Conservation (phyloP, 768 basidiomycete genomes). For the Cyclocybe cylindracea region DNA sequence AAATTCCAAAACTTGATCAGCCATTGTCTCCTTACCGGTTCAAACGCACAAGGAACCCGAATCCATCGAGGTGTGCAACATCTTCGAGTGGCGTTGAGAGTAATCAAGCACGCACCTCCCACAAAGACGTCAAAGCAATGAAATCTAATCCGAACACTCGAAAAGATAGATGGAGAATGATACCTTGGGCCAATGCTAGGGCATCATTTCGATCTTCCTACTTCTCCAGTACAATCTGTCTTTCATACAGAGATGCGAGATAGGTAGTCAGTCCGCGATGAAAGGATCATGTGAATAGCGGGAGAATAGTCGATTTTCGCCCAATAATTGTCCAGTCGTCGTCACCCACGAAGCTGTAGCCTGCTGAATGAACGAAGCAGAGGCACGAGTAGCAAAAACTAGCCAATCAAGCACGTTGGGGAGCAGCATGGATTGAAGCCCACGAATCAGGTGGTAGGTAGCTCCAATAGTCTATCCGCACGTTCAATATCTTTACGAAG, state of each 20-base stretch:
- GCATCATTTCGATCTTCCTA: constrained; percentile 4
- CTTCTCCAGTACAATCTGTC: background rate
- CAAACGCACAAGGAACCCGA: background rate
- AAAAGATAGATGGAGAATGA: constrained; percentile 2
- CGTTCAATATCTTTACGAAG: background rate
- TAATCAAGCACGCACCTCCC: constrained; percentile 16
- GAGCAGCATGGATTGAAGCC: background rate
- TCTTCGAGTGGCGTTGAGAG: constrained; percentile 19
- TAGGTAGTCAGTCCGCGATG: constrained; percentile 5
- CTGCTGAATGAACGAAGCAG: too few relatives aligned
- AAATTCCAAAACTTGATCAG: too few relatives aligned
- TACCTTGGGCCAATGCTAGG: constrained; percentile 4
- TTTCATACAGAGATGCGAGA: background rate
- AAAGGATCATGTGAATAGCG: constrained; percentile 7
- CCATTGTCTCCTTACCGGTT: background rate
- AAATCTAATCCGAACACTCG: constrained; percentile 16
- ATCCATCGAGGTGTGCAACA: background rate
- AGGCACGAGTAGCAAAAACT: too few relatives aligned
- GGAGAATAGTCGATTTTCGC: background rate
- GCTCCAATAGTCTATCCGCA: background rate
- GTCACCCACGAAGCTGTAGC: background rate
- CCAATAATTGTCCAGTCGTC: background rate
- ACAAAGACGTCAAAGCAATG: constrained; percentile 13
- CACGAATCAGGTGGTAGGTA: background rate
- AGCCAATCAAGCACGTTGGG: too few relatives aligned